phyloP scores from a whole-genome alignment of 2,329 filamentous ascomycete genomes.

The Malbranchea zuffiana region DNA sequence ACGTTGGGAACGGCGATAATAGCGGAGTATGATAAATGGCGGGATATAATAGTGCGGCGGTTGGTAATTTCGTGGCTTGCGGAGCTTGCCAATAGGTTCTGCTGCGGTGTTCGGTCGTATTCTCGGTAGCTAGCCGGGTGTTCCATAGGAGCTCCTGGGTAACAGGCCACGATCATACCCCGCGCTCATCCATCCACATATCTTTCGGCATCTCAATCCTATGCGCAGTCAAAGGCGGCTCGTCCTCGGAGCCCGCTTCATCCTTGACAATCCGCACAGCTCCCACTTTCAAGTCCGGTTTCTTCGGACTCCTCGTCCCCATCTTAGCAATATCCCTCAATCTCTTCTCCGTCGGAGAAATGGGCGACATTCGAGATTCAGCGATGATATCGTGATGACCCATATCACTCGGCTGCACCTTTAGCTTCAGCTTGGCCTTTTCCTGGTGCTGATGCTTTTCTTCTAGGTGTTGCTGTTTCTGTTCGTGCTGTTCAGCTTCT shows the following conservation, averaged over 20 bases:
- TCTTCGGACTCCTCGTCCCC: constrained; percentile 5
- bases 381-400: background rate
- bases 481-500: constrained; percentile 1
- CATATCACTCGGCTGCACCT: constrained; percentile 9
- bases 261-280: constrained; percentile 9
- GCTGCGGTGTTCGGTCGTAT: too few relatives aligned
- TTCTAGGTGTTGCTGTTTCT: constrained; percentile 4
- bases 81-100: too few relatives aligned
- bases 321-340: constrained; percentile 1
- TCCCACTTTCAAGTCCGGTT: constrained; percentile 4
- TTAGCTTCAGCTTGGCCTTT: constrained; percentile 8
- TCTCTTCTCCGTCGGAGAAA: constrained; percentile 9
- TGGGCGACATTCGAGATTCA: constrained; percentile 7
- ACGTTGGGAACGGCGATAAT: too few relatives aligned
- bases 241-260: constrained; percentile 7
- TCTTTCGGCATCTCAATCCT: constrained; percentile 3
- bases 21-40: too few relatives aligned
- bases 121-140: too few relatives aligned
- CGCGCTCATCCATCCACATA: background rate
- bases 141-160: too few relatives aligned
- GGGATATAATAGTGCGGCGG: too few relatives aligned
- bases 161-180: constrained; percentile 6
- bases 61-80: too few relatives aligned
- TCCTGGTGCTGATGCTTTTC: constrained; percentile 6
- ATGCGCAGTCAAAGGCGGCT: background rate